These are phyloP conservation scores for Penicillium antarcticum DNA, from an alignment of 495 filamentous ascomycete genomes.

Conservation along the genomic window DNA sequence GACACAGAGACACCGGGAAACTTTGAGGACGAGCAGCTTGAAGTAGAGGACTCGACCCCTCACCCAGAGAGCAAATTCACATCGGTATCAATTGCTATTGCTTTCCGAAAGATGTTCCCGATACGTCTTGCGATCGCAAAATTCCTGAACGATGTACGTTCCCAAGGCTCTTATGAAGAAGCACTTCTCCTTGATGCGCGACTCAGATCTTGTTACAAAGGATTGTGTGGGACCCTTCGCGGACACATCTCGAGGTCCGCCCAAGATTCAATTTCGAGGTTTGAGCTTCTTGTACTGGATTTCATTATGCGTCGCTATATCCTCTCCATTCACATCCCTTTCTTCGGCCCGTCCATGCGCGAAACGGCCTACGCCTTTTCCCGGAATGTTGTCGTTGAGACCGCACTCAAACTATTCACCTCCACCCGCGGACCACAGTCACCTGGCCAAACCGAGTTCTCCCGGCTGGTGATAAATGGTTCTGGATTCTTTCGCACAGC, in stretches of 20 bases:
- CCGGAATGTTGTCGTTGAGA: slow-evolving; percentile 44
- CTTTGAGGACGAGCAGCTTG: slow-evolving; percentile 36
- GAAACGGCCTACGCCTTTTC: slow-evolving; percentile 50
- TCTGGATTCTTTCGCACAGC: slow-evolving; percentile 46
- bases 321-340: slow-evolving; percentile 48
- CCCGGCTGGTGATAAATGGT: slow-evolving; percentile 39
- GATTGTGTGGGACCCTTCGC: slow-evolving; percentile 34
- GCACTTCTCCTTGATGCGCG: slow-evolving; percentile 35
- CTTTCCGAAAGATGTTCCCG: slow-evolving; percentile 43
- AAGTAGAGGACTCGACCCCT: slow-evolving; percentile 22
- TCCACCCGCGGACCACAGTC: slow-evolving; percentile 27
- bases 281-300: slow-evolving; percentile 37
- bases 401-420: slow-evolving; percentile 48
- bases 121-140: slow-evolving; percentile 44
- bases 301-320: slow-evolving; percentile 45
- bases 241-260: slow-evolving; percentile 13
- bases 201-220: slow-evolving; percentile 31
- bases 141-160: slow-evolving; percentile 43
- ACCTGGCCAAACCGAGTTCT: slow-evolving; percentile 33
- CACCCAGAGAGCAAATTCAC: slow-evolving; percentile 38
- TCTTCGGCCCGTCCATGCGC: slow-evolving; percentile 28
- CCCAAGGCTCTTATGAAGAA: slow-evolving; percentile 33
- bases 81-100: slow-evolving; percentile 40
- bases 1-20: slow-evolving; percentile 54
- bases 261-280: slow-evolving; percentile 24